These are phyloP conservation scores for Myxozyma neglecta DNA, from an alignment of 805 yeast genomes.

Conservation along the genomic window DNA sequence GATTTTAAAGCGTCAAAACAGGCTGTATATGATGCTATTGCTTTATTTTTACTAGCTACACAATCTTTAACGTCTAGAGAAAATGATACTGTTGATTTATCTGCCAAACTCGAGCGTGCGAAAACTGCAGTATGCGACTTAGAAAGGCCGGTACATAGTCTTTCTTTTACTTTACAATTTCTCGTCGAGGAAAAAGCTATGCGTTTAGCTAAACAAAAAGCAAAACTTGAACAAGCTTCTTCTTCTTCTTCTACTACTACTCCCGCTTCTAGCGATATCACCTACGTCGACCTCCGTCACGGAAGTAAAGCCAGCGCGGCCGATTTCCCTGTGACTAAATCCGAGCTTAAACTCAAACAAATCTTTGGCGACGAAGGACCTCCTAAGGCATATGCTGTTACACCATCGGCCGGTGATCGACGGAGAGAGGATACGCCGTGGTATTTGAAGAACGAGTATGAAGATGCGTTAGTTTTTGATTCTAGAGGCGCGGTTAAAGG, in stretches of 20 bases:
- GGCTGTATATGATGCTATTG: slow-evolving; percentile 54
- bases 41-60: slow-evolving; percentile 61
- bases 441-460: slow-evolving; percentile 56
- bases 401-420: slow-evolving; percentile 5
- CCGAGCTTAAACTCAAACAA: slow-evolving; percentile 20
- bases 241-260: too few species aligned
- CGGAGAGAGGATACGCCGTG: slow-evolving; percentile 43
- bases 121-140: slow-evolving; percentile 10
- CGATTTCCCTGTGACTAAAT: slow-evolving; percentile 12
- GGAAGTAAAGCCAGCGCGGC: neutral
- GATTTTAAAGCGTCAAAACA: slow-evolving; percentile 78
- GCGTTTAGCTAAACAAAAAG: neutral
- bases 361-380: slow-evolving; percentile 23
- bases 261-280: too few species aligned
- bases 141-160: slow-evolving; percentile 16
- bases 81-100: neutral
- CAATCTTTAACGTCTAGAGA: slow-evolving; percentile 59
- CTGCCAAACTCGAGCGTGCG: slow-evolving; percentile 7
- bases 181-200: slow-evolving; percentile 26
- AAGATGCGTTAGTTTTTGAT: slow-evolving; percentile 55
- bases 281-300: neutral
- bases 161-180: slow-evolving; percentile 19
- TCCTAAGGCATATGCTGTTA: slow-evolving; percentile 13
- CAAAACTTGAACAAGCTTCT: too few species aligned
- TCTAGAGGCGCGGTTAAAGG: slow-evolving; percentile 71